Conservation (phyloP, 495 filamentous ascomycete species). For the Trichocladium antarcticum region DNA sequence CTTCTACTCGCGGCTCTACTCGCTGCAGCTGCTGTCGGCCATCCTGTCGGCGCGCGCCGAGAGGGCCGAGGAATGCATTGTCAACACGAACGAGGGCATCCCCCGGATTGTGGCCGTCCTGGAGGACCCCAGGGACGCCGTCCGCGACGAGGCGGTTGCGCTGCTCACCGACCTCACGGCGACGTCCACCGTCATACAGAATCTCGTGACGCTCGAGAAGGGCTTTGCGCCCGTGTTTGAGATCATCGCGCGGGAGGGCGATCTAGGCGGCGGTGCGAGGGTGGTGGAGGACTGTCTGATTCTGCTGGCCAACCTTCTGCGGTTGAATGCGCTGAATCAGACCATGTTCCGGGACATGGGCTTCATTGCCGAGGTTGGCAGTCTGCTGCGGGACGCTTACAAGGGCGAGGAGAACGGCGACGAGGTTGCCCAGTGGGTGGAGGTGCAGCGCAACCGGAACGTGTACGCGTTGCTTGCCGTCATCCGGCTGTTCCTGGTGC, state of each 20-base stretch:
- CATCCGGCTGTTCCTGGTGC: conserved; percentile 70
- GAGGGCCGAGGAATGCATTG: conserved; percentile 90
- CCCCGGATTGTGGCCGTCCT: conserved; percentile 73
- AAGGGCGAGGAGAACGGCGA: conserved; percentile 45
- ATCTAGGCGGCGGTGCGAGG: conserved; percentile 73
- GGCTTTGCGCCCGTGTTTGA: conserved; percentile 78
- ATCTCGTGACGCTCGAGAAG: conserved; percentile 89
- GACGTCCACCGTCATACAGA: conserved; percentile 59
- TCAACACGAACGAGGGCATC: conserved; percentile 77
- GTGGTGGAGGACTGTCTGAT: conserved; percentile 92
- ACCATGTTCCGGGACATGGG: conserved; percentile 88
- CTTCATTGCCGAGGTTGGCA: conserved; percentile 61
- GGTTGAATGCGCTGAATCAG: conserved; percentile 83
- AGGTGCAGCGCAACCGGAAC: conserved; percentile 75
- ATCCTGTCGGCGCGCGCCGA: conserved; percentile 80
- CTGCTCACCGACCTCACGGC: conserved; percentile 44
- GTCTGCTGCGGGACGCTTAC: conserved; percentile 55
- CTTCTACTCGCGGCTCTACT: conserved; percentile 90
- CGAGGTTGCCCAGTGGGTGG: conserved; percentile 58
- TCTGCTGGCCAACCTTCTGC: conserved; percentile 80
- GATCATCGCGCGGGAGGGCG: conserved; percentile 73
- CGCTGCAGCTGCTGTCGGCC: conserved; percentile 76
- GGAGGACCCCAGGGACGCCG: conserved; percentile 76
- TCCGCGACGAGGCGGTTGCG: conserved; percentile 60
- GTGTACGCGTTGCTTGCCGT: conserved; percentile 82